Evolutionary conservation across 495 filamentous ascomycete genomes (phyloP), one percentile per base, ranked within the genome.

Genomic region (Xylaria scruposa): DNA sequence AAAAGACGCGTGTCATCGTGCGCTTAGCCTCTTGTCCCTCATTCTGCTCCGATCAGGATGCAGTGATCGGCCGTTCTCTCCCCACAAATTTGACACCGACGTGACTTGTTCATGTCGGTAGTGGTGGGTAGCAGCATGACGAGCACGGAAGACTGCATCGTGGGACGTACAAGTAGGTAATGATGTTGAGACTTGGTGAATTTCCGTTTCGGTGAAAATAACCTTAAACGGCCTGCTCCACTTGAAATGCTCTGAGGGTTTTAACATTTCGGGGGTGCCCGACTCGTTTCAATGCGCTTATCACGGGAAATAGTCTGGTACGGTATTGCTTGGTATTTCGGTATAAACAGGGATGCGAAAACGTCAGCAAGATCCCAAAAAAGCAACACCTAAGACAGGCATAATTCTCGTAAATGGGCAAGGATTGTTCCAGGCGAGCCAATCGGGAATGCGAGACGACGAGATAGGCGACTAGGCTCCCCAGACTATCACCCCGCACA

Each of bases 401-500:
- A 31, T 12, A n/a, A 64, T 64, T 63, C 47, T 70, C 59, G 59
- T 56, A 54, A 56, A 36, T 7, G 47, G 29, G 21, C 56, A 54
- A 38, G 70, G 59, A 24, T 59, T 26, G 0, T 60, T 29, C n/a
- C 15, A 64, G 42, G 53, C 62, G 70, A 71, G 49, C 70, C n/a
- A 71, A 71, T 71, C 61, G 62, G 70, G 61, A 71, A 36, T 3
- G 29, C 61, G 51, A 67, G 17, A 19, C 31, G 60, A 44, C 26
- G 29, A 51, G 51, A 58, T 62, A 42, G 38, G 65, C 54, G 56
- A 63, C 70, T 10, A 53, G 54, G 54, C 70, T 63, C 70, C 70
- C 70, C 64, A 60, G 64, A 63, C 38, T 71, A 42, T 51, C 61
- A 71, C 70, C 70, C 70, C 70, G 62, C 70, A 71, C 49, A 67